Base-by-base conservation (phyloP, 2,329 filamentous ascomycete species). In the Arthrinium phaeospermum region DNA sequence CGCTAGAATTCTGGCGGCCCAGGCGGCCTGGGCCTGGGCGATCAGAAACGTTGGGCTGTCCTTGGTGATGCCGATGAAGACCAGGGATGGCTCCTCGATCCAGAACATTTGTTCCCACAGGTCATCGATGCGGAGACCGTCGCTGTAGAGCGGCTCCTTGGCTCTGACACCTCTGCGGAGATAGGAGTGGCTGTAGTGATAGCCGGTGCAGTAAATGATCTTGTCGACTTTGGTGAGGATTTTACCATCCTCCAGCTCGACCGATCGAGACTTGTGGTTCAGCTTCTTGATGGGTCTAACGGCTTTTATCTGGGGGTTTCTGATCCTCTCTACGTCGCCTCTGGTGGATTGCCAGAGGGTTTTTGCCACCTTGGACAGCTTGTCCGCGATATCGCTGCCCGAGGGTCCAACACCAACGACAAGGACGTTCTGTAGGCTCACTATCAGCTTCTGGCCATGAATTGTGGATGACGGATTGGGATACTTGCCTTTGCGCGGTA, bases 51-150 rank as follows among this genome's bases (percentile, higher is more conserved):
- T 69, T 13, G 69, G 67, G 1, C 51, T 44, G 4, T 16, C 27
- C 22, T 70, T 73, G 16, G 70, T 47, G 4, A 69, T 51, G 16
- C 64, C 70, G 27, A 71, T 34, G 41, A 69, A 71, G 13, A 51
- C 24, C 27, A 71, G 49, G 5, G 67, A 69, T 3, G 67, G 64
- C 41, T 30, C 30, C 13, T 34, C 27, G 6, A 70, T 71, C 69
- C 69, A 71, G 46, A 73, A 73, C 4, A 71, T 71, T 0, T 71
- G 69, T n/a, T 71, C 10, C 41, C 67, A 73, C 8, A 73, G 30
- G 30, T 61, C 67, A 47, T 73, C 41, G 12, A 73, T 10, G n/a
- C 19, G 67, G 44, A 69, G 44, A 0, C 34, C 49, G 1, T 64
- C 37, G 30, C 44, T 24, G 13, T 57, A 69, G 7, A 67, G n/a